Evolutionary conservation across 352 stramenopile genomes (phyloP).

Genomic region (Globisporangium orthogonon): DNA sequence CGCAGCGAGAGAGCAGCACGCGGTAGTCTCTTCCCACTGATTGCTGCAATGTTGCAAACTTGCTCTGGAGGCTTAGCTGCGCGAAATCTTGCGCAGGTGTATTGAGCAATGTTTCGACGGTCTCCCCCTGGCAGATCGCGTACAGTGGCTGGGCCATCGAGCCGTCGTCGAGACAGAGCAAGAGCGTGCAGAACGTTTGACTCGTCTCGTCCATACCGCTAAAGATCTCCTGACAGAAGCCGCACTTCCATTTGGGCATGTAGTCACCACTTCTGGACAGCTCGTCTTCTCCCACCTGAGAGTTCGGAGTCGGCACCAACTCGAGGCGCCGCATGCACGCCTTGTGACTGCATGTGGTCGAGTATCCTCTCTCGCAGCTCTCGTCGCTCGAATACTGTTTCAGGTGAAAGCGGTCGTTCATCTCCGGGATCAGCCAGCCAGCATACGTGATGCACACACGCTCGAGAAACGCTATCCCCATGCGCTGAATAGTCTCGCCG

Average conservation of each 20-base stretch:
- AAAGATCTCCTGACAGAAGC: constrained; percentile 10
- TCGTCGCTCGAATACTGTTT: constrained; percentile 18
- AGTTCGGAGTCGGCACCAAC: constrained; percentile 26
- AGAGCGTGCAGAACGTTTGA: constrained; percentile 41
- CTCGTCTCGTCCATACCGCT: constrained; percentile 27
- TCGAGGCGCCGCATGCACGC: constrained; percentile 5
- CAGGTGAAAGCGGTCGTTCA: not conserved
- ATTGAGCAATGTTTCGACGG: constrained; percentile 32
- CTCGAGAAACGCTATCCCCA: constrained; percentile 9
- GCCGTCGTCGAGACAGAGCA: constrained; percentile 35
- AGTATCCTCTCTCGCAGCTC: constrained; percentile 33
- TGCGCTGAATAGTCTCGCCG: not conserved
- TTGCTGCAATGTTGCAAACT: constrained; percentile 22
- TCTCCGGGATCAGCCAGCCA: constrained; percentile 46
- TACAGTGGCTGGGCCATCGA: constrained; percentile 13
- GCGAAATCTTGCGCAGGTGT: constrained; percentile 36
- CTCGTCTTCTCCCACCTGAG: not conserved
- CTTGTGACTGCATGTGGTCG: not conserved
- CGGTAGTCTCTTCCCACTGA: constrained; percentile 25
- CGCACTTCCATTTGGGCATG: not conserved
- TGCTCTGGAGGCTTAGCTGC: constrained; percentile 35
- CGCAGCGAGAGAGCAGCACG: constrained; percentile 41
- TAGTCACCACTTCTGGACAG: constrained; percentile 15
- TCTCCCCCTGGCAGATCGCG: constrained; percentile 38
- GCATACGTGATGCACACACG: constrained; percentile 27